Evolutionary conservation across 768 basidiomycete species (phyloP), one percentile per base, ranked within the genome.

Genomic region (Suillus alpinus): DNA sequence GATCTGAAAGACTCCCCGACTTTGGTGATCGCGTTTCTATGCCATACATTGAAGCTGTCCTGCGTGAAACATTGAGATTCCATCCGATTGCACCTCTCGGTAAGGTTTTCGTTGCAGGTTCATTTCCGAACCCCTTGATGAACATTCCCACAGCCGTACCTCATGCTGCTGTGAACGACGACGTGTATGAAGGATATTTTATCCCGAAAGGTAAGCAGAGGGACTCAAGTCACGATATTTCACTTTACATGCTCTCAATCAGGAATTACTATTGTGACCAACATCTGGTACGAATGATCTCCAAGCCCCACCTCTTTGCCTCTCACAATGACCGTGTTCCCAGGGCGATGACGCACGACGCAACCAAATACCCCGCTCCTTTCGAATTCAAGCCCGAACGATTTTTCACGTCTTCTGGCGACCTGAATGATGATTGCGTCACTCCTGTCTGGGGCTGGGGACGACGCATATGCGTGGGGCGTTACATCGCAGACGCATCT

Each of bases 331-430:
- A 16, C 18, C 16, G 7, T 26, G 6, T 49, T 14, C 29, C 9
- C 40, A 76, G 78, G 78, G 73, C 73, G 0, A 73, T 80, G 66
- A 70, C 74, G 1, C 77, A 77, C 53, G 75, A 81, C 46, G 71
- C 75, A 37, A 58, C 61, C 2, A 66, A 67, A 34, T 77, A 75
- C 52, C 69, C 74, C 2, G 65, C 73, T 20, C 73, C 76, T 6
- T 56, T 64, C 7, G 49, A 57, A 26, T 78, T 77, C 69, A 69
- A 71, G 31, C 77, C 77, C 0, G 77, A 76, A 18, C 65, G 76
- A 16, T 78, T 72, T 59, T 70, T 72, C n/a, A 34, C 34, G 12
- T n/a, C 59, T 9, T 34, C 55, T 14, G 59, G 62, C 1, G 29
- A 37, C 12, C 32, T 63, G 29, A 57, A 46, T 3, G 47, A 53